These are phyloP conservation scores for Pythium aristosporum DNA, from an alignment of 352 stramenopile genomes.

Conservation along the genomic window DNA sequence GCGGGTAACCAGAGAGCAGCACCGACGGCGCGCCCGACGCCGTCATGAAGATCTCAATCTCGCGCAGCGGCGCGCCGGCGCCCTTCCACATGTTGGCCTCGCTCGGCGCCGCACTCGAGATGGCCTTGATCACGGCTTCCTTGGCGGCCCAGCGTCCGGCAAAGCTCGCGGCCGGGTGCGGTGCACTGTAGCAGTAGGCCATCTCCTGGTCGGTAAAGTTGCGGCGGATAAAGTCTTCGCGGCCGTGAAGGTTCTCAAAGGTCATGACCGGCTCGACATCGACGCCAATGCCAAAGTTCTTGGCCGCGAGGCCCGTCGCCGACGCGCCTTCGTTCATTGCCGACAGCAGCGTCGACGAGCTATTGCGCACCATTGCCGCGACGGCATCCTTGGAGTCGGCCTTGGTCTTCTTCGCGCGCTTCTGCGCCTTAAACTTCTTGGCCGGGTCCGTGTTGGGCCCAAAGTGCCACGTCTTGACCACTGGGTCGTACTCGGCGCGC, in stretches of 20 bases:
- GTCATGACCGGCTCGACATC: constrained; percentile 84
- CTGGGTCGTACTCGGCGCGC: constrained; percentile 70
- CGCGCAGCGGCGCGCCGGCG: constrained; percentile 63
- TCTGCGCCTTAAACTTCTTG: constrained; percentile 42
- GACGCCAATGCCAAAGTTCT: constrained; percentile 70
- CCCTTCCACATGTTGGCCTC: constrained; percentile 75
- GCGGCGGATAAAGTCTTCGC: constrained; percentile 81
- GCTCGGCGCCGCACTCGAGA: constrained; percentile 68
- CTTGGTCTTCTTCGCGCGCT: constrained; percentile 27
- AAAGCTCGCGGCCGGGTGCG: constrained; percentile 84
- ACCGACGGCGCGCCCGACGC: constrained; percentile 76
- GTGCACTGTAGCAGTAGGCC: constrained; percentile 77
- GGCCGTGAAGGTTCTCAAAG: constrained; percentile 73
- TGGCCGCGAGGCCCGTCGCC: constrained; percentile 40
- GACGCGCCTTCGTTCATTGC: constrained; percentile 55
- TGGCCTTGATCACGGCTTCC: constrained; percentile 90
- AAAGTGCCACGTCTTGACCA: constrained; percentile 74
- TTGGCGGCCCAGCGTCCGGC: constrained; percentile 88
- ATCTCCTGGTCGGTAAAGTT: constrained; percentile 90
- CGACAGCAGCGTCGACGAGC: constrained; percentile 50
- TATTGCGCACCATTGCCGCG: constrained; percentile 24
- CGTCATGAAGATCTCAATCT: constrained; percentile 87
- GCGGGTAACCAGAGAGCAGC: constrained; percentile 67
- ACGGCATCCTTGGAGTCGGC: constrained; percentile 5
- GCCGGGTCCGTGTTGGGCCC: constrained; percentile 40